phyloP scores from a whole-genome alignment of 164 flowering plant species.

The Saururus chinensis region DNA sequence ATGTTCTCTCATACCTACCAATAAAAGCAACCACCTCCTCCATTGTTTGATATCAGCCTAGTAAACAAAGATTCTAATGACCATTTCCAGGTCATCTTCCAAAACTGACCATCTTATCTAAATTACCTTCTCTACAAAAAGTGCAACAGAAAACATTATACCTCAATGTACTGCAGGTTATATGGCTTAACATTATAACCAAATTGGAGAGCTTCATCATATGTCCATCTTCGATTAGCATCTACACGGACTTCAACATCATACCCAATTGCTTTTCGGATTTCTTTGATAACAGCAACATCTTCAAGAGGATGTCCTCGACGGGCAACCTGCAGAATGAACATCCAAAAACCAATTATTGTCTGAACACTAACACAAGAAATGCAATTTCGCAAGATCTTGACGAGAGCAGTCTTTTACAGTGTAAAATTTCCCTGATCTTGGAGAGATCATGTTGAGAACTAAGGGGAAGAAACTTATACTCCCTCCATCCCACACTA shows the following conservation, averaged over 20 bases:
- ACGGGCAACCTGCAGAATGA: constrained; percentile 60
- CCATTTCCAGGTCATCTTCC: too few species aligned
- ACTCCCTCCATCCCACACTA: too few species aligned
- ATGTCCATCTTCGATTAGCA: constrained; percentile 87
- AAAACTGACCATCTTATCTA: too few species aligned
- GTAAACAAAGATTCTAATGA: too few species aligned
- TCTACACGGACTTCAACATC: constrained; percentile 65
- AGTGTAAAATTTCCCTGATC: too few species aligned
- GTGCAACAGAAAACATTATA: constrained; percentile 6
- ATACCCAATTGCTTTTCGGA: constrained; percentile 53
- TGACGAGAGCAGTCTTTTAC: too few species aligned
- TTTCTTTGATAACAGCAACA: constrained; percentile 62
- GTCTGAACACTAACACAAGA: background rate
- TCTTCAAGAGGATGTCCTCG: constrained; percentile 54
- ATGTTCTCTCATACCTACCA: too few species aligned
- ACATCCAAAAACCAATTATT: background rate
- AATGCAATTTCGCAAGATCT: too few species aligned
- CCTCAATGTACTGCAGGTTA: constrained; percentile 85
- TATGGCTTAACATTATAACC: constrained; percentile 45
- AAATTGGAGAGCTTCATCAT: constrained; percentile 62
- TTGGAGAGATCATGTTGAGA: too few species aligned
- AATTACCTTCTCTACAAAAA: background rate
- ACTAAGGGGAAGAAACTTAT: too few species aligned
- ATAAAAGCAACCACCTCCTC: too few species aligned
- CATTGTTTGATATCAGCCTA: too few species aligned